Evolutionary conservation across 345 rosid genomes (phyloP), one percentile per base, ranked within the genome.

Genomic region (Gossypium rotundifolium): DNA sequence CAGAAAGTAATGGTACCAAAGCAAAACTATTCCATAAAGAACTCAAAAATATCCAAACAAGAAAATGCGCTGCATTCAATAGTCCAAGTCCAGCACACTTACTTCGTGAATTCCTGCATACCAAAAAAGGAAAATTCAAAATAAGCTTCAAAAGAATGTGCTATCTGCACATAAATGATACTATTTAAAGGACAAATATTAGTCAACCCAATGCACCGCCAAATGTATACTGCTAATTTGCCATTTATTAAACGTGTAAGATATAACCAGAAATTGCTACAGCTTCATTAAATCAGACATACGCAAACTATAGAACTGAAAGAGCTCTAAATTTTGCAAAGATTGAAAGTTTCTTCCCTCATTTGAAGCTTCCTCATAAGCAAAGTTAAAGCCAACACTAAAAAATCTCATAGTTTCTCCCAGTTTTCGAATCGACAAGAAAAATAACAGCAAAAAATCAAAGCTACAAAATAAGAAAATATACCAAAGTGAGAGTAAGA

Each of bases 101-200:
- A 96, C 99, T 93, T 96, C 99, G 75, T 96, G 99, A 83, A 96
- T 96, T 53, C 98, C 99, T 96, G 89, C 85, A 84, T 79, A 73
- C 79, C 0, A 76, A 1, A 66, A 66, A 75, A 12, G 4, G 9
- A 51, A 78, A 78, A 54, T 0, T 54, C 65, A 73, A 16, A 45
- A 49, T 17, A 27, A 69, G 59, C 72, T 69, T 69, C 6, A 27
- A 49, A 38, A 51, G 45, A 3, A 67, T 25, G 55, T 23, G 40
- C 2, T 23, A 16, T 13, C 12, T 22, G 45, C 9, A 68, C 20
- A 25, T 16, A 9, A 67, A 67, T 48, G 49, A 8, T 23, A 23
- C 27, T 45, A 45, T 63, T 11, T 9, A 63, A 16, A 38, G 2
- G 11, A 33, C 46, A 33, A 38, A 63, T 5, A 63, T 63, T 33